These are phyloP conservation scores for Diplocarpon rosae DNA, from an alignment of 2,329 filamentous ascomycete genomes.

Conservation along the genomic window DNA sequence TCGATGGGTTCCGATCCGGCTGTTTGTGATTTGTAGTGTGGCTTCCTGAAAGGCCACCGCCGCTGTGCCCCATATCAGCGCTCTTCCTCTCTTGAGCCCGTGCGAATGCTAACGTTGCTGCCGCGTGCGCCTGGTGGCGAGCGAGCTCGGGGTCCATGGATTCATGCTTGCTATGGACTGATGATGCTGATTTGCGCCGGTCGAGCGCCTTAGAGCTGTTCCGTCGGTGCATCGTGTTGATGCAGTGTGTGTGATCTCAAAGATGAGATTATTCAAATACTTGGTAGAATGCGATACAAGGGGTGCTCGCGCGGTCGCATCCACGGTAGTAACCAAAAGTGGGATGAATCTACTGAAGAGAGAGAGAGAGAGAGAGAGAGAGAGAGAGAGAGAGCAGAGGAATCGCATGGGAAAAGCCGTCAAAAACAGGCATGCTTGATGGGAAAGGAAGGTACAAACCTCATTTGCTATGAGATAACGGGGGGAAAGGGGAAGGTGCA, in stretches of 20 bases:
- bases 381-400: too few relatives aligned
- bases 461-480: not conserved
- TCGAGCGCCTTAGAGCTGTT: slow-evolving; percentile 37
- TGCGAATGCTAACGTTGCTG: slow-evolving; percentile 49
- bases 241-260: slow-evolving; percentile 12
- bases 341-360: slow-evolving; percentile 17
- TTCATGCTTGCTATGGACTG: slow-evolving; percentile 36
- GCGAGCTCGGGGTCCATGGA: slow-evolving; percentile 39
- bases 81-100: slow-evolving; percentile 36
- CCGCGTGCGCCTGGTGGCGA: slow-evolving; percentile 49
- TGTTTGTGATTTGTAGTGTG: slow-evolving; percentile 8
- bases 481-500: slow-evolving; percentile 3
- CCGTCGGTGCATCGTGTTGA: slow-evolving; percentile 22
- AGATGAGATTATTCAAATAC: slow-evolving; percentile 21
- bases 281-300: slow-evolving; percentile 23
- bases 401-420: not conserved
- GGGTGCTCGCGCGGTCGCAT: slow-evolving; percentile 14
- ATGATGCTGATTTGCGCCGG: slow-evolving; percentile 44
- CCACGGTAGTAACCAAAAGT: slow-evolving; percentile 26
- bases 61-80: slow-evolving; percentile 28
- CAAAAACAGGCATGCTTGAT: slow-evolving; percentile 23
- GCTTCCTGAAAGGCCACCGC: slow-evolving; percentile 9
- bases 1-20: slow-evolving; percentile 5
- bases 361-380: slow-evolving; percentile 25
- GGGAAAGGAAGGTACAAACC: slow-evolving; percentile 9